A percentile compares a stretch with the other conserved stretches of the same genome.
Evolutionary conservation across 345 rosid species (phyloP).

Genomic region (Citrus unshiu): DNA sequence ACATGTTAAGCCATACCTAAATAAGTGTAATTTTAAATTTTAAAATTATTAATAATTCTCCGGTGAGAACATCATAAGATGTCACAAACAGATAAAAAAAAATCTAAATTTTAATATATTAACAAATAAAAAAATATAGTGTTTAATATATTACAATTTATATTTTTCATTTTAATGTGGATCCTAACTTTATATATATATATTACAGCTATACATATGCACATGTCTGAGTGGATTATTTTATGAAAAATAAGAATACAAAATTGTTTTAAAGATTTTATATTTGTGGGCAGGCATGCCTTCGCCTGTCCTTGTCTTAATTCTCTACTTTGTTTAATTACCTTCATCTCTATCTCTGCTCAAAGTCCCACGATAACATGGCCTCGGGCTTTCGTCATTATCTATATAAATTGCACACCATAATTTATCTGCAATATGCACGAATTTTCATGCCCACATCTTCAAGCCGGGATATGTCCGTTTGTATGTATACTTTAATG

Average conservation of each 20-base stretch:
- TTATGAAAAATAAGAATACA: neutral
- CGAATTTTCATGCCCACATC: neutral
- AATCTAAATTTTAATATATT: neutral
- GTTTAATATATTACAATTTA: no score
- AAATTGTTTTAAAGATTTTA: neutral
- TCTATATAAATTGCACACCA: neutral
- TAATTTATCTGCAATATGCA: neutral
- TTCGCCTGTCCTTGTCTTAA: slow-evolving; percentile 1
- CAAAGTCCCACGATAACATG: slow-evolving; percentile 10
- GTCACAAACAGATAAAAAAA: no score
- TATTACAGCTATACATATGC: slow-evolving; percentile 6
- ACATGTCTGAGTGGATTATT: slow-evolving; percentile 12
- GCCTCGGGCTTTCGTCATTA: neutral
- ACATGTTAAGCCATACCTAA: neutral
- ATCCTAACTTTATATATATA: no score
- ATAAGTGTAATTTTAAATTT: neutral
- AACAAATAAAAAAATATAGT: neutral
- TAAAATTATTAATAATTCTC: neutral
- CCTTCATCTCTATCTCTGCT: neutral
- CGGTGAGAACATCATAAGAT: no score
- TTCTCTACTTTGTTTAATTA: neutral
- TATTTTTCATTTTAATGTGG: no score
- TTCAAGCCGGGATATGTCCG: no score
- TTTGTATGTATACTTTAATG: no score
- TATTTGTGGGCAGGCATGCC: neutral